phyloP scores from a whole-genome alignment of 2,329 filamentous ascomycete species.

The Neodidymelliopsis sp. region DNA sequence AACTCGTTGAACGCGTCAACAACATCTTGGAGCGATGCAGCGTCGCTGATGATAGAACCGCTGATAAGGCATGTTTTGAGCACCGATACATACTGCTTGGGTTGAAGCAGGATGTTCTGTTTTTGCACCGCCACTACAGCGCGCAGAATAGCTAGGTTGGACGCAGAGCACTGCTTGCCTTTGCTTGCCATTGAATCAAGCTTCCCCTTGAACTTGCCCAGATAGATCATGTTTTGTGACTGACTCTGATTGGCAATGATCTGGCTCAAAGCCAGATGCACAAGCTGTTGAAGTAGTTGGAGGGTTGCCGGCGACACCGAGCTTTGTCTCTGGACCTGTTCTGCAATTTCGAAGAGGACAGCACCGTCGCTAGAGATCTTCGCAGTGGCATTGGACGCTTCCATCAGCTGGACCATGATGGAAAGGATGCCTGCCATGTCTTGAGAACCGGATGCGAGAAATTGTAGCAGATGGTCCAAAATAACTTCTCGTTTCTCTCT shows the following conservation, averaged over 20 bases:
- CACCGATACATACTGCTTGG: constrained; percentile 32
- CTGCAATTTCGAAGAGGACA: constrained; percentile 37
- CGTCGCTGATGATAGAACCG: constrained; percentile 11
- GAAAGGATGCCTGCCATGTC: constrained; percentile 26
- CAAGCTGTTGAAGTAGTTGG: constrained; percentile 36
- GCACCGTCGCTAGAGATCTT: constrained; percentile 39
- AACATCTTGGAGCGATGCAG: constrained; percentile 22
- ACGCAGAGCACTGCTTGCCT: constrained; percentile 28
- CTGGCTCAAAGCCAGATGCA: constrained; percentile 36
- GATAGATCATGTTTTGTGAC: constrained; percentile 40
- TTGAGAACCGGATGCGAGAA: constrained; percentile 18
- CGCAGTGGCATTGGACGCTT: constrained; percentile 46
- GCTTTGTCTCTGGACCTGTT: constrained; percentile 29
- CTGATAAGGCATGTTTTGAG: constrained; percentile 31
- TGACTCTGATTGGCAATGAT: constrained; percentile 46
- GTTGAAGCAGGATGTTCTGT: constrained; percentile 28
- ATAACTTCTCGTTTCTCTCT: constrained; percentile 44
- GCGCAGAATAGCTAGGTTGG: constrained; percentile 35
- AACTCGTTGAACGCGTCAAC: constrained; percentile 42
- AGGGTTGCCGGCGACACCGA: constrained; percentile 22
- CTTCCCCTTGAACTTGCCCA: constrained; percentile 36
- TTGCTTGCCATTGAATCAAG: constrained; percentile 30
- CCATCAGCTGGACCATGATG: constrained; percentile 43
- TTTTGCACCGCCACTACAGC: constrained; percentile 36
- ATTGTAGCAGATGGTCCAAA: constrained; percentile 37